Base-by-base conservation (phyloP, 1,284 basidiomycete species). In the Microbotryum silenes-acaulis region DNA sequence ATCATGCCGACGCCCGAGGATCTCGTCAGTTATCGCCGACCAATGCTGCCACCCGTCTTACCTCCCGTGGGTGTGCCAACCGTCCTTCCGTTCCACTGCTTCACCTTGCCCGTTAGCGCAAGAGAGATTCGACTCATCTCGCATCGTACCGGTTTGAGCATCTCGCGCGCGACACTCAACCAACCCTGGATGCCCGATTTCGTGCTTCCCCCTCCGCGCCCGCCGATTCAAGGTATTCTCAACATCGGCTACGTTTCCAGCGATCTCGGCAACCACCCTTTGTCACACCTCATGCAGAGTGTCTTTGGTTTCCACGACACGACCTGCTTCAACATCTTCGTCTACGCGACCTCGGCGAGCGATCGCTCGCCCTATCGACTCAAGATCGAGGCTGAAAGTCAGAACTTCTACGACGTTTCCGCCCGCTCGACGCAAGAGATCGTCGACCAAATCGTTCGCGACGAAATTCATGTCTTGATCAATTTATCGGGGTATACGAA, bases 251-350 rank as follows among this genome's bases (percentile, higher is more conserved):
- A 85, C 71, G 75, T 85, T 37, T 83, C 83, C 1, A 79, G 80
- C 46, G 83, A 84, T 68, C 79, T 84, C 54, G 58, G 64, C 64
- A 82, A 85, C 63, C 83, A 85, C 66, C 83, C 83, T 10, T 75
- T 85, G 27, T 79, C 82, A 18, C 83, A 85, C 66, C 75, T 84
- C 54, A 83, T 84, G 81, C 81, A 82, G 70, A 82, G 80, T 8
- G 81, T 82, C 31, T 85, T 85, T 68, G 74, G 77, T 12, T 75
- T 83, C 58, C 83, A 85, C 68, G 76, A 83, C 68, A 73, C 67
- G 21, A 64, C 72, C 42, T 73, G 72, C 10, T 83, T 84, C 73
- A 77, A 78, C 46, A 73, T 84, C 4, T 80, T 76, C 66, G 76
- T 81, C 45, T 85, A 85, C 68, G 82, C 83, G 8, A 83, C 81